Evolutionary conservation across 2,329 filamentous ascomycete species (phyloP).

Genomic region (Trichophyton schoenleinii): DNA sequence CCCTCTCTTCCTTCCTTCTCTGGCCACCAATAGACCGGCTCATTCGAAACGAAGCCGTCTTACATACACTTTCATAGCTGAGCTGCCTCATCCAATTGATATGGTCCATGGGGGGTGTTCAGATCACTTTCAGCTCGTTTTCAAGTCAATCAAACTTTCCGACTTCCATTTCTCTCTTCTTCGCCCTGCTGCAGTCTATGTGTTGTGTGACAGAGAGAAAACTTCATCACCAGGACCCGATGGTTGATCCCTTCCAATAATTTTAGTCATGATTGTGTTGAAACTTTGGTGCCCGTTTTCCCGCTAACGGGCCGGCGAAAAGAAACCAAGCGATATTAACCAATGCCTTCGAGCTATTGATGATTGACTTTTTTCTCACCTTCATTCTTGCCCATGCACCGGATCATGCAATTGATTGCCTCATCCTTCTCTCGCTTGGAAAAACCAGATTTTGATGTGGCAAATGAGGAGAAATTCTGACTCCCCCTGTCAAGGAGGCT

Average conservation of each 20-base stretch:
- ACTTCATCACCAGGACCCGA: neutral
- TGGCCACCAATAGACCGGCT: neutral
- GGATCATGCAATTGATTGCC: neutral
- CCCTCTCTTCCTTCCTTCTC: too few relatives aligned
- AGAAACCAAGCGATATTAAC: neutral
- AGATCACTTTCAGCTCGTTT: neutral
- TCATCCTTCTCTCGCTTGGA: neutral
- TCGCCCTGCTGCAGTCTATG: neutral
- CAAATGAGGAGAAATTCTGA: slow-evolving; percentile 4
- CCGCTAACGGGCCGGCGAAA: neutral
- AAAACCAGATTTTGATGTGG: slow-evolving; percentile 9
- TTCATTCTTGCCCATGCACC: neutral
- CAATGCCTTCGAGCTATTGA: neutral
- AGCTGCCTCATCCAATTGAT: neutral
- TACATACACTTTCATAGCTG: neutral
- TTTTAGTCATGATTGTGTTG: neutral
- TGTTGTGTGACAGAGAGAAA: neutral
- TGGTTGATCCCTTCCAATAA: neutral
- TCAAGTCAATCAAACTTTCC: neutral
- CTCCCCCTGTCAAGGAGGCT: neutral
- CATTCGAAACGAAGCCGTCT: neutral
- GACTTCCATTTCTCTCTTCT: neutral
- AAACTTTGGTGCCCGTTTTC: neutral
- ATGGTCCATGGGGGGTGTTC: neutral
- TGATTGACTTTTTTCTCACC: neutral